A percentile compares a stretch with the other conserved stretches of the same genome.
Evolutionary conservation across 441 rosid genomes (phyloP).

Genomic region (Biscutella auriculata): DNA sequence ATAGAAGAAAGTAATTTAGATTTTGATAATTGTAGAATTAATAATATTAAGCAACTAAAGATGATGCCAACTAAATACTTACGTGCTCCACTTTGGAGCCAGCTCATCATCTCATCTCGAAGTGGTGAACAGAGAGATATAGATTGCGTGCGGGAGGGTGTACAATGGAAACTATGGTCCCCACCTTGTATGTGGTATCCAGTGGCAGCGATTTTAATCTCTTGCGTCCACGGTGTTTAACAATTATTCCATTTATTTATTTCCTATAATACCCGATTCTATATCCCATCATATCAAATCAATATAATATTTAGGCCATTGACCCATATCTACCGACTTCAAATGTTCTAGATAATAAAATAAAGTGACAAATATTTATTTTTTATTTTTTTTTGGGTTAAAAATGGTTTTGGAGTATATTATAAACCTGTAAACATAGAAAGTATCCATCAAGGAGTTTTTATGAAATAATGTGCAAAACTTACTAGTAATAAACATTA

Average conservation of each 20-base stretch:
- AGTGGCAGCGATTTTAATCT: conserved; percentile 20
- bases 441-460: too few relatives aligned
- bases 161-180: not conserved
- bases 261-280: not conserved
- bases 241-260: not conserved
- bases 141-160: conserved; percentile 13
- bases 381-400: too few relatives aligned
- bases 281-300: conserved; percentile 11
- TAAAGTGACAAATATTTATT: too few relatives aligned
- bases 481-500: too few relatives aligned
- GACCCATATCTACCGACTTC: conserved; percentile 14
- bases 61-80: conserved; percentile 20
- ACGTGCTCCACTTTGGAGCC: conserved; percentile 40
- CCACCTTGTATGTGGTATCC: not conserved
- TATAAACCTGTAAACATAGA: too few relatives aligned
- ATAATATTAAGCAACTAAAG: too few relatives aligned
- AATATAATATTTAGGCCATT: not conserved
- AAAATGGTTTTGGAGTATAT: too few relatives aligned
- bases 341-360: too few relatives aligned
- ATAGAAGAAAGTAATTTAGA: not conserved
- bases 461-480: too few relatives aligned
- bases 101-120: conserved; percentile 30
- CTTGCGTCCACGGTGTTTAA: conserved; percentile 17
- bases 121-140: conserved; percentile 13
- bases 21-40: too few relatives aligned